Conservation (phyloP, 352 stramenopile species). For the Phytophthora podocarpi region DNA sequence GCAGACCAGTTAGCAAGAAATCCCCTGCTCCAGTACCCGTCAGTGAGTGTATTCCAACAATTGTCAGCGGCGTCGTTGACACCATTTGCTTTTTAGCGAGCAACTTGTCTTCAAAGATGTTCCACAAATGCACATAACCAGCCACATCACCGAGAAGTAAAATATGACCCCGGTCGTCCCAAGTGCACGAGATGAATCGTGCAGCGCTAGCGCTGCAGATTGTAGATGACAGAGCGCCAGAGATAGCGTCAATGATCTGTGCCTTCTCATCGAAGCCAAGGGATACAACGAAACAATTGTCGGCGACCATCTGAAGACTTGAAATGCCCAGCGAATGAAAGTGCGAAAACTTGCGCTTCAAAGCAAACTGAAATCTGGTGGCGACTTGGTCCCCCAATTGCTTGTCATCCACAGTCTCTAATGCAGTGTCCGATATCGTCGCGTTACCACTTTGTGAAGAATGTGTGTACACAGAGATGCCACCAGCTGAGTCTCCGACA, state of each 20-base stretch:
- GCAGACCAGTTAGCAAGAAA: conserved; percentile 51
- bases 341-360: conserved; percentile 64
- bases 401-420: conserved; percentile 21
- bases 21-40: conserved; percentile 17
- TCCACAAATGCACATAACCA: conserved; percentile 65
- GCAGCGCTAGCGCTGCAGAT: conserved; percentile 52
- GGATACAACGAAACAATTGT: conserved; percentile 77
- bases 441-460: not conserved
- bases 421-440: not conserved
- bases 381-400: conserved; percentile 8
- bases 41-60: conserved; percentile 20
- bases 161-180: conserved; percentile 52
- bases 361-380: conserved; percentile 51
- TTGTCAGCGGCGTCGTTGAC: conserved; percentile 7
- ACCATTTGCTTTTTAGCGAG: conserved; percentile 45
- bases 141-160: conserved; percentile 61
- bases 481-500: conserved; percentile 65
- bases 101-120: conserved; percentile 73
- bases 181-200: conserved; percentile 65
- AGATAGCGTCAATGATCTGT: conserved; percentile 72
- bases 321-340: conserved; percentile 73
- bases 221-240: conserved; percentile 55
- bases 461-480: conserved; percentile 63
- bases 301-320: conserved; percentile 55
- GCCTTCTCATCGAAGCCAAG: conserved; percentile 79